Evolutionary conservation across 768 basidiomycete species (phyloP), one percentile per base, ranked within the genome.

Genomic region (Trametes maxima): DNA sequence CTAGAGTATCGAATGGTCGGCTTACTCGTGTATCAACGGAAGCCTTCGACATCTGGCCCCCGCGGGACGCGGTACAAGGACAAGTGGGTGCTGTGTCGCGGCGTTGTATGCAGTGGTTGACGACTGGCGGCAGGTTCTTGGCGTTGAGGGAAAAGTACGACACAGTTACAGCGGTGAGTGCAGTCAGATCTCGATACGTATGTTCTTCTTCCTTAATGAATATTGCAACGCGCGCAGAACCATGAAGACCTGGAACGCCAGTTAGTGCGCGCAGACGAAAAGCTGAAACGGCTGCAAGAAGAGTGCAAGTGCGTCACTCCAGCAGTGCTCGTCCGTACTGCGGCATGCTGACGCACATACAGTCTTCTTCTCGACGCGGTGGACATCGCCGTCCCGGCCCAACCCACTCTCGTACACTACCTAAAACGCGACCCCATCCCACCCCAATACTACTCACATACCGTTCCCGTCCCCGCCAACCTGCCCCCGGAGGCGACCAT

Each of bases 311-410:
- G 43, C 48, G 70, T 67, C 22, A 19, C 19, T 1, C 44, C 6
- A n/a, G n/a, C n/a, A n/a, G n/a, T n/a, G n/a, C n/a, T n/a, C n/a
- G n/a, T n/a, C n/a, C n/a, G n/a, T n/a, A n/a, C 17, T 40, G 39
- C 39, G 12, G 17, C 12, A n/a, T 40, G n/a, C n/a, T 21, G 17
- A 22, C 54, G 37, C 5, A 25, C n/a, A 17, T 24, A 6, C 60
- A 72, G 71, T 39, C 63, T 72, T 2, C 65, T 72, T n/a, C 67
- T 72, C 2, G 71, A 72, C 54, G 71, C 71, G 16, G 71, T 72
- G 7, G 71, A 72, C 57, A 72, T 72, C 59, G 71, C 71, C 8
- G 69, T 67, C 5, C 68, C 71, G 3, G 69, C 68, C 0, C 69
- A 70, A 28, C 68, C 71, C 19, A 60, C 68, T 1, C 65, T 72